Evolutionary conservation across 768 basidiomycete genomes (phyloP).

Genomic region (Lanmaoa rubissima): DNA sequence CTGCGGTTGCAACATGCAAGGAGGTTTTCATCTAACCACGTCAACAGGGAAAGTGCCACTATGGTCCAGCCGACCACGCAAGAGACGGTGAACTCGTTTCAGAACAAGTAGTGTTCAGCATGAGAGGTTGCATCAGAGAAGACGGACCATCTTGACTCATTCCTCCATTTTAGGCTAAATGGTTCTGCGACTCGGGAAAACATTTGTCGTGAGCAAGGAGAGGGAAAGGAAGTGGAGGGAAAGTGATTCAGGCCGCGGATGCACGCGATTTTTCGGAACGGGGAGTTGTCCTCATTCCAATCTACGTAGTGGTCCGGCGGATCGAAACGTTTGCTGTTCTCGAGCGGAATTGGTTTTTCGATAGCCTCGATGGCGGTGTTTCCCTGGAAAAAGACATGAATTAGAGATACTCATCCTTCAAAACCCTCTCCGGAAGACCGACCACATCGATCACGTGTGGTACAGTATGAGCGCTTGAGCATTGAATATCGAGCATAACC

Average conservation of each 20-base stretch:
- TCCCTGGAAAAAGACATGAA: background rate
- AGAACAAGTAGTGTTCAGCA: background rate
- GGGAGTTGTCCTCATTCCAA: background rate
- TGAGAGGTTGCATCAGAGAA: background rate
- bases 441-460: too few species aligned
- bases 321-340: background rate
- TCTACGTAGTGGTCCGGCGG: background rate
- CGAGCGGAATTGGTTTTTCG: background rate
- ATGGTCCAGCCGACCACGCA: background rate
- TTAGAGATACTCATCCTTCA: background rate
- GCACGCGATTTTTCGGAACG: background rate
- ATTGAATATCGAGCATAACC: too few species aligned
- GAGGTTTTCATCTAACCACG: background rate
- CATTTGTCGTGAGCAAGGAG: background rate
- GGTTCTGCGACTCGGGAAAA: too few species aligned
- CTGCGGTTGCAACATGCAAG: background rate
- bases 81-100: background rate
- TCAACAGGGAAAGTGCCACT: background rate
- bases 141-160: background rate
- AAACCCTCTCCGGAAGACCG: background rate
- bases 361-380: background rate
- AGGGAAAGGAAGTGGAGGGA: background rate
- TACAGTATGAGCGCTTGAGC: too few species aligned
- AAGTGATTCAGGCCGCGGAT: background rate
- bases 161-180: background rate